Evolutionary conservation across 805 yeast species (phyloP).

Genomic region (Nakazawaea ambrosiae): DNA sequence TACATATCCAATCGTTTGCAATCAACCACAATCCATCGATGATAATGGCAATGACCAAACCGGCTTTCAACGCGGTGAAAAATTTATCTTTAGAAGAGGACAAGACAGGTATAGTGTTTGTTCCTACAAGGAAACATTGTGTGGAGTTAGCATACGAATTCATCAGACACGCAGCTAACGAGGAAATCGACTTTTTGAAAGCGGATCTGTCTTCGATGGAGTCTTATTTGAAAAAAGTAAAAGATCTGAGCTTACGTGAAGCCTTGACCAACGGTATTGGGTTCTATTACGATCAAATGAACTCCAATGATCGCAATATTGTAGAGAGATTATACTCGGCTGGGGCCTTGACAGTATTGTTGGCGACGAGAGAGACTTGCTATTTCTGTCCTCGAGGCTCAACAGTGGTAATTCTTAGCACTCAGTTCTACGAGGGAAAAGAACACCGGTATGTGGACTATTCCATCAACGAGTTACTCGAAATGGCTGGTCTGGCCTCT

Average conservation of each 20-base stretch:
- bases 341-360: constrained; percentile 47
- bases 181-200: constrained; percentile 31
- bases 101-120: constrained; percentile 42
- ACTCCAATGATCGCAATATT: constrained; percentile 39
- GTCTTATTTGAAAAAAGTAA: constrained; percentile 34
- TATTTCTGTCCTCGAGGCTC: constrained; percentile 43
- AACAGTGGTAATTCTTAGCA: constrained; percentile 59
- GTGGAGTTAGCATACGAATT: constrained; percentile 45
- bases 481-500: constrained; percentile 51
- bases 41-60: constrained; percentile 42
- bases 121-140: constrained; percentile 48
- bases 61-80: constrained; percentile 37
- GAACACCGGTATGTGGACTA: constrained; percentile 70
- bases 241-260: constrained; percentile 38
- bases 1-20: constrained; percentile 44
- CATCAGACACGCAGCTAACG: constrained; percentile 28
- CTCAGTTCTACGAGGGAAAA: constrained; percentile 63
- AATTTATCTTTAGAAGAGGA: constrained; percentile 22
- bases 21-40: constrained; percentile 46
- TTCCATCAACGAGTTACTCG: constrained; percentile 53
- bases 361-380: constrained; percentile 56
- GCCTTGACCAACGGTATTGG: constrained; percentile 59
- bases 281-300: constrained; percentile 51
- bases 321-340: constrained; percentile 45
- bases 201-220: constrained; percentile 32